Evolutionary conservation across 2,329 filamentous ascomycete species (phyloP).

Genomic region (Paecilomyces niveus): DNA sequence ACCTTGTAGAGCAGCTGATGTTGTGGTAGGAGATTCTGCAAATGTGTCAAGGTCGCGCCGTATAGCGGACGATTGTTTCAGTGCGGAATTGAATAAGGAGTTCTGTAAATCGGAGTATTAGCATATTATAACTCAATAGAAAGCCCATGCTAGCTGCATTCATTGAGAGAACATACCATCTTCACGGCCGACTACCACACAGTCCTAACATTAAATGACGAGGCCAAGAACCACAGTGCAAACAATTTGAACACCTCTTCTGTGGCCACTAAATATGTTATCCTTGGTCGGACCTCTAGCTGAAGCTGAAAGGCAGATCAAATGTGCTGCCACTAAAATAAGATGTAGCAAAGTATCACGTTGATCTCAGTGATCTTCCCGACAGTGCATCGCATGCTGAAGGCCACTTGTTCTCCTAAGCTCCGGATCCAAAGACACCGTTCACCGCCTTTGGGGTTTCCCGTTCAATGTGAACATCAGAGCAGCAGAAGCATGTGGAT

Average conservation of each 20-base stretch:
- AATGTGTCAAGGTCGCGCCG: slow-evolving; percentile 69
- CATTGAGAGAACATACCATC: slow-evolving; percentile 6
- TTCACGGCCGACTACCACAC: slow-evolving; percentile 2
- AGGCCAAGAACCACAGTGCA: not conserved
- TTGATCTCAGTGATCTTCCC: slow-evolving; percentile 2
- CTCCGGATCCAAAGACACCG: slow-evolving; percentile 19
- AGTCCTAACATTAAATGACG: not conserved
- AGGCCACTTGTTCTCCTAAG: slow-evolving; percentile 28
- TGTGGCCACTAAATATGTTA: too few relatives aligned
- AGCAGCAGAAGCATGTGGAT: too few relatives aligned
- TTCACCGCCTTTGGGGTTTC: slow-evolving; percentile 27
- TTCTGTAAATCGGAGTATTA: slow-evolving; percentile 47
- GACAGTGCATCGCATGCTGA: slow-evolving; percentile 2
- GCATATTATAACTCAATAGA: not conserved
- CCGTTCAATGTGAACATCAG: too few relatives aligned
- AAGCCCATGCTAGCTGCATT: not conserved
- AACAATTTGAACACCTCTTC: not conserved
- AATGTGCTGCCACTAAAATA: not conserved
- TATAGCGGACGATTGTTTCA: slow-evolving; percentile 76
- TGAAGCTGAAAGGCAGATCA: too few relatives aligned
- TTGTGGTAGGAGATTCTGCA: slow-evolving; percentile 50
- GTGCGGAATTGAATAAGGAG: slow-evolving; percentile 74
- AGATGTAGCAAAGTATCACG: slow-evolving; percentile 1
- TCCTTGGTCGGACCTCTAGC: too few relatives aligned
- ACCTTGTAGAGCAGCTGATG: slow-evolving; percentile 58